Base-by-base conservation (phyloP, 2,329 filamentous ascomycete species). In the Spiromastix sp. region DNA sequence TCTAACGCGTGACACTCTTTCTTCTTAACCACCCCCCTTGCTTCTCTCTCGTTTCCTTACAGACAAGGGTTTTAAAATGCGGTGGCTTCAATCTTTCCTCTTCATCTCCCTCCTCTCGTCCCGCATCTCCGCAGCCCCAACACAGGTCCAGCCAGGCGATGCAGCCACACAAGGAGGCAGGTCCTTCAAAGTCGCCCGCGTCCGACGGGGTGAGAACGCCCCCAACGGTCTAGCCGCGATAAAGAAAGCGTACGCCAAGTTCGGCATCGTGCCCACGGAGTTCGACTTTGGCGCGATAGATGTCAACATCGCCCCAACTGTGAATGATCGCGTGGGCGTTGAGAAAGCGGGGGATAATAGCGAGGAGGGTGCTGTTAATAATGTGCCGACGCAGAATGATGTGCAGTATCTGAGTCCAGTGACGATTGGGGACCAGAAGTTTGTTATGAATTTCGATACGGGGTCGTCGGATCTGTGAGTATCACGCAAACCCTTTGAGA, bases 391-490 rank as follows among this genome's bases (percentile, higher is more conserved):
- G 43, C 59, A 70, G 29, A 74, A 77, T 46, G 81, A 82, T 49
- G 66, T 72, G 31, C 75, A 84, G 40, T 87, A 83, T 49, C 68
- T 87, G 9, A 72, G 77, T 1, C 77, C 78, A 0, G 75, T 85
- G 34, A 69, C 54, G n/a, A 71, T 85, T 43, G 81, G 81, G 40
- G 77, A 76, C 4, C 80, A 85, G 59, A 70, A 67, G 4, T 49
- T 85, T 38, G 74, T 77, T 49, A 60, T 85, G 52, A 74, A 83
- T 54, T 82, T 85, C 51, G 81, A 85, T 57, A 80, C 78, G n/a
- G 81, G 81, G 38, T 84, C 79, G 2, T 72, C 80, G 9, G 81
- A 85, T 56, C 67, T 83, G 63, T 75, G 67, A 52, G 70, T 54
- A 24, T 24, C 21, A 7, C 21, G 7, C n/a, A 24, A n/a, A n/a